Evolutionary conservation across 2,329 filamentous ascomycete species (phyloP), one percentile per base, ranked within the genome.

Genomic region (Alternaria sp.): DNA sequence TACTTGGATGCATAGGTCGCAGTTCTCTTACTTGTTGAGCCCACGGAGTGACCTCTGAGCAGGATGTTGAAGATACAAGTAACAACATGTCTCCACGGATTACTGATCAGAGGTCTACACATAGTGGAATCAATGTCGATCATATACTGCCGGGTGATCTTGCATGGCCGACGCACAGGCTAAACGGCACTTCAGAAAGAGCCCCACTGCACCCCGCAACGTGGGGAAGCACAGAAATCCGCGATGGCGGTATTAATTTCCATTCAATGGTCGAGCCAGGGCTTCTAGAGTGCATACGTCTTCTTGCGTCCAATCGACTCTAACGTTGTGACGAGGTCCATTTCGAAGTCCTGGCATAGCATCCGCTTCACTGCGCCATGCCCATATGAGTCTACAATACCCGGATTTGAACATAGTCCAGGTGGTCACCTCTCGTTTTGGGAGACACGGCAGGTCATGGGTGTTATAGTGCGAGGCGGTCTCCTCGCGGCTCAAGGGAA

Each of bases 161-260:
- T 51, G 28, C 46, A 50, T 59, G 58, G 41, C 37, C 59, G n/a
- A 61, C 63, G 43, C 69, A 66, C 72, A 76, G 75, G 70, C 72
- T 79, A 78, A 77, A 74, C 68, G 64, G 69, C 64, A 75, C 51
- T 65, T 66, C 55, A 58, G 51, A 46, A 51, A 61, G 25, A 53
- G 71, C 65, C 67, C 66, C 69, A 70, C 66, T 65, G 63, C 69
- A 75, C 75, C 71, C 75, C 75, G 67, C 73, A 76, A 69, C 44
- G 55, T 59, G 46, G 65, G 55, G 53, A 65, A 66, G 66, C 67
- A 68, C 59, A 57, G 56, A 67, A 56, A 68, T 49, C 55, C 54
- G 60, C 57, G 65, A 66, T 67, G 55, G 68, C 64, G 56, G 58
- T 50, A 63, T 66, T 33, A 69, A 75, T 71, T 61, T 65, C 47